Base-by-base conservation (phyloP, 352 stramenopile species). In the Phytopythium chamaehyphon region DNA sequence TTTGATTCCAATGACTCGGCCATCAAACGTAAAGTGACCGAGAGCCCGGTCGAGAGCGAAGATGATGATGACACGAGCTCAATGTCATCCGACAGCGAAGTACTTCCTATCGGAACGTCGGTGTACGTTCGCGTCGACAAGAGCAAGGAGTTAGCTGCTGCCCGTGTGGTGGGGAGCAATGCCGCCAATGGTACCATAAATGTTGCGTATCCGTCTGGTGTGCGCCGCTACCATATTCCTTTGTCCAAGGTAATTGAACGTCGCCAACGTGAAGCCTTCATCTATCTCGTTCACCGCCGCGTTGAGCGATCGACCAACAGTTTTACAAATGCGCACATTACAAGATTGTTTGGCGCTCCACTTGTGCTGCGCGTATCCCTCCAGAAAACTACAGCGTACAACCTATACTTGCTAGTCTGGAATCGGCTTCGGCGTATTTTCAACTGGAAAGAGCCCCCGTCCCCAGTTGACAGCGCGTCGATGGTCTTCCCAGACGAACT, bases 251-350 rank as follows among this genome's bases (percentile, higher is more conserved):
- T 90, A 19, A 54, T 86, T 4, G 62, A 73, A 31, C 64, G 77
- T 35, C 69, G 59, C 15, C 65, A 72, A 26, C 64, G 67, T 35
- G 71, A 87, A 45, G 79, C 79, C 0, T 87, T 80, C 36, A 57
- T 94, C 11, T 91, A 88, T 40, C 62, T 94, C n/a, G 84, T 94
- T 16, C 84, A 94, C 54, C 84, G 84, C 1, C 73, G 84, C n/a
- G 74, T 94, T 19, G 84, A 94, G 57, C 72, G 80, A 28, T 88
- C 82, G 14, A 86, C 72, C 21, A 80, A 87, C 53, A 83, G 68
- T 39, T 95, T 95, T 54, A 87, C 82, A 23, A 87, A 92, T 37
- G 75, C 81, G 16, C 76, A 92, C 44, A 68, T 92, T 26, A 88
- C 83, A 5, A 71, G 82, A 16, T 52, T 93, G 9, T 95, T 95